Conservation (phyloP, 352 stramenopile genomes). For the Globisporangium heterothallicum region DNA sequence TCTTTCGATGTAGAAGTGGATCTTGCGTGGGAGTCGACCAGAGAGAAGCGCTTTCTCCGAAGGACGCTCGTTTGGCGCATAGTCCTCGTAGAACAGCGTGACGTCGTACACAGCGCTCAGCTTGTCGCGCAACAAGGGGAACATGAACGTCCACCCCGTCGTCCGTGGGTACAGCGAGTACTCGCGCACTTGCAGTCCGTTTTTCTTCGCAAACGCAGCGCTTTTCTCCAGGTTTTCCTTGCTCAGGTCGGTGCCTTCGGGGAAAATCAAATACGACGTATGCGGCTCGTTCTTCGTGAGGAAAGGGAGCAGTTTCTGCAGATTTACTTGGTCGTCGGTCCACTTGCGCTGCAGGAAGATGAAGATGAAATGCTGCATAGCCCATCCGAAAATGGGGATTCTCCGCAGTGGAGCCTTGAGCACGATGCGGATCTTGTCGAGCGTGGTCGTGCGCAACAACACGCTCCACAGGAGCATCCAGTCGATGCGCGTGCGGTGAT, state of each 20-base stretch:
- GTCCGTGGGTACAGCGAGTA: conserved; percentile 78
- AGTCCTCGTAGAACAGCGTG: conserved; percentile 81
- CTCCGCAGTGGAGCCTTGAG: conserved; percentile 71
- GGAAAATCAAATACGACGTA: conserved; percentile 73
- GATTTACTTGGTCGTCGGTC: conserved; percentile 47
- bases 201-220: conserved; percentile 48
- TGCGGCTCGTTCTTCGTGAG: conserved; percentile 39
- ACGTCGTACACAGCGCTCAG: conserved; percentile 75
- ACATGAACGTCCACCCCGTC: conserved; percentile 73
- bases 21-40: conserved; percentile 45
- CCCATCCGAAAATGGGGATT: conserved; percentile 78
- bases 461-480: conserved; percentile 83
- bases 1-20: conserved; percentile 74
- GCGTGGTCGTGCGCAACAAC: conserved; percentile 39
- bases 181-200: conserved; percentile 29
- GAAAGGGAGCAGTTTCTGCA: conserved; percentile 53
- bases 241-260: conserved; percentile 77
- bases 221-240: conserved; percentile 60
- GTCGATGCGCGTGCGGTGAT: conserved; percentile 81
- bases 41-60: conserved; percentile 60
- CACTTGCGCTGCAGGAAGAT: conserved; percentile 76
- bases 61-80: conserved; percentile 48
- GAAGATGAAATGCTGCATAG: conserved; percentile 84
- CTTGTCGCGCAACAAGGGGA: conserved; percentile 46
- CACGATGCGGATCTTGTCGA: conserved; percentile 62